Base-by-base conservation (phyloP, 768 basidiomycete genomes). In the Leccinum barrowsii region DNA sequence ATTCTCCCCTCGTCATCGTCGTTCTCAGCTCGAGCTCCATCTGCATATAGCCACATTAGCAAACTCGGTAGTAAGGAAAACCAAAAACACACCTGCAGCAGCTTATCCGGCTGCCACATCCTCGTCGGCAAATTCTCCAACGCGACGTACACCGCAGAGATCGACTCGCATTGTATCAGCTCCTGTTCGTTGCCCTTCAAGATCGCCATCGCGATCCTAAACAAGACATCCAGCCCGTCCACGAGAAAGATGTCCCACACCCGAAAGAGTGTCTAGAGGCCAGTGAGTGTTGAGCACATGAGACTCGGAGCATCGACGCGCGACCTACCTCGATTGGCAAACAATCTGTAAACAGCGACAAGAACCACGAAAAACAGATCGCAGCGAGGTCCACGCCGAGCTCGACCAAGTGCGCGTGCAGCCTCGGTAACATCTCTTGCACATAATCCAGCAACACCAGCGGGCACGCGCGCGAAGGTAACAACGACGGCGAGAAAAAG, bases 341-440 rank as follows among this genome's bases (percentile, higher is more conserved):
- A 69, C 95, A 96, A 64, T 97, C 94, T 0, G 95, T 97, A 68
- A 98, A 98, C 21, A 99, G 2, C 4, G 22, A 24, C 47, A 48
- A 13, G 74, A 98, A 97, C 97, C 97, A 99, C 12, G 94, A 96
- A 77, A 99, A 99, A 59, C 94, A 97, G 60, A 98, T 93, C 0
- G 95, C 94, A 3, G 87, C 86, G 2, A 99, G 80, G 68, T 99
- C 95, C 12, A 98, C 86, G 5, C 89, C 92, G 1, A 96, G 83
- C 12, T 87, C 81, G 2, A 79, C 80, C 37, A 98, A 78, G 65
- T 98, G 94, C 0, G 76, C 69, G 55, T 88, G 83, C 1, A 98
- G 76, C 71, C 85, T 88, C 0, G 94, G 94, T 7, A 84, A 77
- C 47, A 78, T 71, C 61, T 93, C 89, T 49, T 86, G 85, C 4